phyloP scores from a whole-genome alignment of 2,329 filamentous ascomycete species.

The Didymella segeticola region DNA sequence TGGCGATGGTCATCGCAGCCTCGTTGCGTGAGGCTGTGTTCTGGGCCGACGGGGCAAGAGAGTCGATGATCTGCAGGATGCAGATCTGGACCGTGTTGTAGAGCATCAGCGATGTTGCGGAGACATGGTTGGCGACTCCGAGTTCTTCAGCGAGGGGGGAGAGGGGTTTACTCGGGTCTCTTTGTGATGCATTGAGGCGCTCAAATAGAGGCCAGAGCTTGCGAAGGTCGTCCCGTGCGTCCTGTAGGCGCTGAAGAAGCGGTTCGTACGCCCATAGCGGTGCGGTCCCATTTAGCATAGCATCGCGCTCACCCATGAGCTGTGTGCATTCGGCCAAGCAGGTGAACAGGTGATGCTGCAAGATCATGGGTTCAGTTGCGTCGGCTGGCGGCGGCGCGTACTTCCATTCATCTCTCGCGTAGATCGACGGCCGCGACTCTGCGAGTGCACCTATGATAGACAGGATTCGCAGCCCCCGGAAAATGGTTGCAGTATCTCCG shows the following conservation, averaged over 20 bases:
- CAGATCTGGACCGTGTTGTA: constrained; percentile 34
- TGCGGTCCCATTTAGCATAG: background rate
- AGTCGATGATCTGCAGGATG: constrained; percentile 28
- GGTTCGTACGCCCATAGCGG: background rate
- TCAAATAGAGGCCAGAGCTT: constrained; percentile 21
- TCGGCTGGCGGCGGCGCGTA: constrained; percentile 18
- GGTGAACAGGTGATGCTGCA: constrained; percentile 30
- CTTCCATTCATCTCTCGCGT: constrained; percentile 34
- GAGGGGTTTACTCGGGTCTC: background rate
- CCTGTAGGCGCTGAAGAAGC: constrained; percentile 17
- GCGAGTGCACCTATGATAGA: constrained; percentile 35
- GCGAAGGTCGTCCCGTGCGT: constrained; percentile 13
- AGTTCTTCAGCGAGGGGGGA: constrained; percentile 20
- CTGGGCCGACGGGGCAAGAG: constrained; percentile 23
- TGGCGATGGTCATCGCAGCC: constrained; percentile 28
- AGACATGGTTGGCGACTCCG: constrained; percentile 26
- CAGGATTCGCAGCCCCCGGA: constrained; percentile 29
- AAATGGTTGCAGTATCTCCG: constrained; percentile 21
- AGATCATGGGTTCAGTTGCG: constrained; percentile 15
- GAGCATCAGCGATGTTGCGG: constrained; percentile 34
- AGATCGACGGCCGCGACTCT: constrained; percentile 26
- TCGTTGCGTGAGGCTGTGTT: constrained; percentile 22
- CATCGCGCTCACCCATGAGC: constrained; percentile 24
- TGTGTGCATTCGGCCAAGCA: constrained; percentile 35
- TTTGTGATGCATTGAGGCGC: constrained; percentile 22